These are phyloP conservation scores for Plectosphaerella cucumerina DNA, from an alignment of 2,329 filamentous ascomycete species.

Conservation along the genomic window DNA sequence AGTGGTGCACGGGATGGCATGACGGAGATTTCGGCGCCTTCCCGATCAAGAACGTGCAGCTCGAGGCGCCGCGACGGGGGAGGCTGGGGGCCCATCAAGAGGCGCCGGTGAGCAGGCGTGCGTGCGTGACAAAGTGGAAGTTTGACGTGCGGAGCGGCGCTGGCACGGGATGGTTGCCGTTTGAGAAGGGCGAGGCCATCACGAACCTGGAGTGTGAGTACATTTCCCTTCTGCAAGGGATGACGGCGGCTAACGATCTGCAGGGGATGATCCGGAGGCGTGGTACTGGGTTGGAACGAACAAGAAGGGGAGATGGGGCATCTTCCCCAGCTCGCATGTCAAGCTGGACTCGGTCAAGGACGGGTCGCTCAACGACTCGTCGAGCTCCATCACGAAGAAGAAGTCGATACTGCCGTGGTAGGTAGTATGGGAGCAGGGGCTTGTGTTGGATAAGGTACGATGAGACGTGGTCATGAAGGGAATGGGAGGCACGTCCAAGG, in stretches of 20 bases:
- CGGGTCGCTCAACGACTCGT: constrained; percentile 2
- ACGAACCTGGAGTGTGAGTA: constrained; percentile 37
- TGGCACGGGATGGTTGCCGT: constrained; percentile 13
- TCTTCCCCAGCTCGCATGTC: constrained; percentile 34
- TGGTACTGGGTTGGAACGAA: constrained; percentile 38
- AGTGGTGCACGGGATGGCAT: constrained; percentile 36
- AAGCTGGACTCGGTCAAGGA: constrained; percentile 17
- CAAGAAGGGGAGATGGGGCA: constrained; percentile 30
- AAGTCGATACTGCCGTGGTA: neutral
- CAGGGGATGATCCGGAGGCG: constrained; percentile 38
- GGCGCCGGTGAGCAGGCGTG: constrained; percentile 35
- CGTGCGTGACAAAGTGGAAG: constrained; percentile 31
- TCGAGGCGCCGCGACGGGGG: constrained; percentile 18
- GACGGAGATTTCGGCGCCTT: constrained; percentile 22
- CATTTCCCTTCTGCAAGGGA: neutral
- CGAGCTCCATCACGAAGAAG: neutral
- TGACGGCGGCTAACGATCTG: neutral
- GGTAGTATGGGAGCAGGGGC: neutral
- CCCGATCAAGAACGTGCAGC: constrained; percentile 19
- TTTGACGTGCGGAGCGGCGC: constrained; percentile 33
- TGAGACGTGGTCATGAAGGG: no score
- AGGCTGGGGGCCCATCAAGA: neutral
- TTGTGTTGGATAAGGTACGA: neutral
- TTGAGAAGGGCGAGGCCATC: constrained; percentile 46
- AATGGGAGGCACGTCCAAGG: no score